Conservation (phyloP, 129 eudicot genomes). For the Flaveria brownii region DNA sequence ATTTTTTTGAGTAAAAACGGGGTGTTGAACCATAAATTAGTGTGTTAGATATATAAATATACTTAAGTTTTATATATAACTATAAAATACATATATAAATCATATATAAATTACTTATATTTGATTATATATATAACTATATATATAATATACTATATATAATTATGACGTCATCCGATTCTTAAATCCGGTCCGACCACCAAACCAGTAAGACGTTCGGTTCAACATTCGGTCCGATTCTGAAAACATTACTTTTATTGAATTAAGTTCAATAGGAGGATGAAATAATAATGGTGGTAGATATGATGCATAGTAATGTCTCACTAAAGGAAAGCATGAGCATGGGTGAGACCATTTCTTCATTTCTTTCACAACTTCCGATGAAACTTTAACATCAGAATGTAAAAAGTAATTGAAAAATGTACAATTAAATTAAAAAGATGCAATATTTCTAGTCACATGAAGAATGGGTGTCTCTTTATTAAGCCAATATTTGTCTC, state of each 20-base stretch:
- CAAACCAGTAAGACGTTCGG: no score
- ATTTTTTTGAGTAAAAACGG: no score
- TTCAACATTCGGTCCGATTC: no score
- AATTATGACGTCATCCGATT: no score
- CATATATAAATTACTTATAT: no score
- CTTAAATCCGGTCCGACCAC: no score
- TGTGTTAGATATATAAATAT: no score
- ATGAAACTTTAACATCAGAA: not conserved
- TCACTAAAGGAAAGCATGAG: slow-evolving; percentile 25
- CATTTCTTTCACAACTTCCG: slow-evolving; percentile 23
- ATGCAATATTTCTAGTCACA: slow-evolving; percentile 18
- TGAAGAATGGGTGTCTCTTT: slow-evolving; percentile 27
- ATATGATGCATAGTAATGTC: slow-evolving; percentile 22
- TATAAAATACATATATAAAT: no score
- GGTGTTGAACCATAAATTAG: no score
- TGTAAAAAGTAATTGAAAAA: slow-evolving; percentile 6
- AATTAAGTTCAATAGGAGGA: not conserved
- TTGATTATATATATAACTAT: no score
- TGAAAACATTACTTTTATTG: not conserved
- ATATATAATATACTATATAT: no score
- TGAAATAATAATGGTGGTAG: slow-evolving; percentile 16
- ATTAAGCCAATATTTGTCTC: slow-evolving; percentile 17
- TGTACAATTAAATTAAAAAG: not conserved
- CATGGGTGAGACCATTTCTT: slow-evolving; percentile 26
- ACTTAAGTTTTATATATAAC: no score